These are phyloP conservation scores for Aspergillus aculeatinus DNA, from an alignment of 2,329 filamentous ascomycete genomes.

Conservation along the genomic window DNA sequence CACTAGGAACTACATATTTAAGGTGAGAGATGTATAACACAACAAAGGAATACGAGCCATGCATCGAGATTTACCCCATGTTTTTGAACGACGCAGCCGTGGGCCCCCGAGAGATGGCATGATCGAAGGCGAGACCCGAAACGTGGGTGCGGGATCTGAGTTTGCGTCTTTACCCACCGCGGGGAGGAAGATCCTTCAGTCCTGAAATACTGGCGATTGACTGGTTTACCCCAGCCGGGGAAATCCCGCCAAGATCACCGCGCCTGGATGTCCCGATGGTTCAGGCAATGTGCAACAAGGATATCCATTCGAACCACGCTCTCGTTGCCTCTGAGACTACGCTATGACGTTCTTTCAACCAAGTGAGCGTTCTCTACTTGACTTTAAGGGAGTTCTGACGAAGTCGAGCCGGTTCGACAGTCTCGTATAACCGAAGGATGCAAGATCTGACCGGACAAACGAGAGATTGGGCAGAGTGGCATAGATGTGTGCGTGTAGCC, in stretches of 20 bases:
- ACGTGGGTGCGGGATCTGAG: neutral
- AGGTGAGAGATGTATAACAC: neutral
- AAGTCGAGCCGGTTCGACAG: neutral
- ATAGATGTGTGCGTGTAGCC: too few species aligned
- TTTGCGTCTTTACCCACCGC: neutral
- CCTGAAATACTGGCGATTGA: neutral
- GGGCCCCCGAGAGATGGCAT: neutral
- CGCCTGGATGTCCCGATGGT: neutral
- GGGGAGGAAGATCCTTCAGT: neutral
- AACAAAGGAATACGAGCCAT: neutral
- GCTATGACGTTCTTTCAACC: neutral
- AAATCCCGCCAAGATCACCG: neutral
- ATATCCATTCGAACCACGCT: neutral
- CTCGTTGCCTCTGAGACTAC: neutral
- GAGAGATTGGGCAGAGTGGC: too few species aligned
- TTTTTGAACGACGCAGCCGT: neutral
- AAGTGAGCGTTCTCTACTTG: neutral
- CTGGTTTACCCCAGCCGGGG: neutral
- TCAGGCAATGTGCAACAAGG: neutral
- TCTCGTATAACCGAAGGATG: neutral
- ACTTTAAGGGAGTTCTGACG: neutral
- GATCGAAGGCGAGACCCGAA: neutral
- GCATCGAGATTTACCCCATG: neutral
- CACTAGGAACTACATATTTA: too few species aligned
- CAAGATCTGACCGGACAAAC: neutral